Percentiles rank a stretch among this genome's conserved stretches.
Evolutionary conservation across 2,329 filamentous ascomycete genomes (phyloP).

Genomic region (Cladosporium colombiae): DNA sequence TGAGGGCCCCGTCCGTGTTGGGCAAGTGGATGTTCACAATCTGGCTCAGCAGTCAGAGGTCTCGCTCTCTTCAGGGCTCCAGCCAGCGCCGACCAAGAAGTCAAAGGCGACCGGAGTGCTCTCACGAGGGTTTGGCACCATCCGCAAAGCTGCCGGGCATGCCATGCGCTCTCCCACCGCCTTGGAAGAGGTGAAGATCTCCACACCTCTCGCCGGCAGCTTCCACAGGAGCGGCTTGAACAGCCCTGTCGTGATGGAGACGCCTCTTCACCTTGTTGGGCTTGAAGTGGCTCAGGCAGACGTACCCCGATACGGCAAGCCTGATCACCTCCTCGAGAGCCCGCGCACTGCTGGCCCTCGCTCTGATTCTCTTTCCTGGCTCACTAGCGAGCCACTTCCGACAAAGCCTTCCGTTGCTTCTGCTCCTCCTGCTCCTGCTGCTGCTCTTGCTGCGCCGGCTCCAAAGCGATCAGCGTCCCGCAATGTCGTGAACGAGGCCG

Average conservation of each 20-base stretch:
- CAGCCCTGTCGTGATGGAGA: not conserved
- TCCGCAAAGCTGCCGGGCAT: not conserved
- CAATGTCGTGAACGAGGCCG: not conserved
- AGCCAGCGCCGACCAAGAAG: not conserved
- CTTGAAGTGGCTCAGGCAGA: conserved; percentile 6
- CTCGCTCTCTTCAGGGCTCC: not conserved
- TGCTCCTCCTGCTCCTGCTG: not conserved
- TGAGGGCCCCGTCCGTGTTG: not conserved
- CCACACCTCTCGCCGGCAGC: not conserved
- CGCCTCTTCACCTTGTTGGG: not conserved
- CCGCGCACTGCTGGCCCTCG: not conserved
- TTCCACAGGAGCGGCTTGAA: not conserved
- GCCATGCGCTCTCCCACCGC: too few species aligned
- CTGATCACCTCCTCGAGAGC: not conserved
- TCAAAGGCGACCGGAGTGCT: not conserved
- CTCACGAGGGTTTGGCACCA: not conserved
- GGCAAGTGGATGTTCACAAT: not conserved
- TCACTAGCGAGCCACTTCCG: not conserved
- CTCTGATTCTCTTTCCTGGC: not conserved
- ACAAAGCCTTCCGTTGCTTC: not conserved
- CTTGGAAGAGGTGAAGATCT: not conserved
- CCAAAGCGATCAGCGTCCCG: not conserved
- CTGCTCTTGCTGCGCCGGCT: not conserved
- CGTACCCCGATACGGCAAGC: not conserved
- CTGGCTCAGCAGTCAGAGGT: not conserved